Percentiles rank a stretch among this genome's conserved stretches.
phyloP scores from a whole-genome alignment of 768 basidiomycete genomes.

The Daedalea quercina region DNA sequence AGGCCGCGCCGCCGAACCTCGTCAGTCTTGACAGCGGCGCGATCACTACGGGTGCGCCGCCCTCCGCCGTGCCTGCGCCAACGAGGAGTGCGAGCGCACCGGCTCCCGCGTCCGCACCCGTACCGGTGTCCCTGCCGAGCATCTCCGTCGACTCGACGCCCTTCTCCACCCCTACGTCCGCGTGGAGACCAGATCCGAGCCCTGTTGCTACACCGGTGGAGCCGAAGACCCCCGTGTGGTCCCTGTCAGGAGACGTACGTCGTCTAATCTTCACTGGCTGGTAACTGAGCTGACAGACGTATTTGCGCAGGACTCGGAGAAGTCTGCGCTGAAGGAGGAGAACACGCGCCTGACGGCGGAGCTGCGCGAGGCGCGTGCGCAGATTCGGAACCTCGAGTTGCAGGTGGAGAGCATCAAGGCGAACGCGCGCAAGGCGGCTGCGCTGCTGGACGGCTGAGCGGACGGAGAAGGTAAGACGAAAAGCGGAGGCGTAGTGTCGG shows the following conservation, averaged over 20 bases:
- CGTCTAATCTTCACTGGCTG: background rate
- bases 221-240: slow-evolving; percentile 18
- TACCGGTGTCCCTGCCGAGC: slow-evolving; percentile 19
- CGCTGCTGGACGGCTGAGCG: slow-evolving; percentile 37
- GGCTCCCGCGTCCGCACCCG: slow-evolving; percentile 21
- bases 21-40: slow-evolving; percentile 72
- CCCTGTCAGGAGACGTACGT: slow-evolving; percentile 26
- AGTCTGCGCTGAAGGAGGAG: slow-evolving; percentile 39
- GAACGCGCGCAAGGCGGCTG: slow-evolving; percentile 72
- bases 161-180: slow-evolving; percentile 25
- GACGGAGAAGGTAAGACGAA: background rate
- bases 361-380: slow-evolving; percentile 72
- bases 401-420: slow-evolving; percentile 71
- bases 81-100: slow-evolving; percentile 21
- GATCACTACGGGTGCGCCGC: slow-evolving; percentile 25
- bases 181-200: slow-evolving; percentile 21
- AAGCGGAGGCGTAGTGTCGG: background rate
- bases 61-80: slow-evolving; percentile 11
- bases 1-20: slow-evolving; percentile 69
- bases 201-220: slow-evolving; percentile 11
- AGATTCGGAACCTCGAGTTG: slow-evolving; percentile 78
- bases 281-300: background rate
- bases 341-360: slow-evolving; percentile 57
- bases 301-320: slow-evolving; percentile 12
- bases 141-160: slow-evolving; percentile 22